Evolutionary conservation across 78 protist species (phyloP).

Genomic region (Pigoraptor vietnamica): DNA sequence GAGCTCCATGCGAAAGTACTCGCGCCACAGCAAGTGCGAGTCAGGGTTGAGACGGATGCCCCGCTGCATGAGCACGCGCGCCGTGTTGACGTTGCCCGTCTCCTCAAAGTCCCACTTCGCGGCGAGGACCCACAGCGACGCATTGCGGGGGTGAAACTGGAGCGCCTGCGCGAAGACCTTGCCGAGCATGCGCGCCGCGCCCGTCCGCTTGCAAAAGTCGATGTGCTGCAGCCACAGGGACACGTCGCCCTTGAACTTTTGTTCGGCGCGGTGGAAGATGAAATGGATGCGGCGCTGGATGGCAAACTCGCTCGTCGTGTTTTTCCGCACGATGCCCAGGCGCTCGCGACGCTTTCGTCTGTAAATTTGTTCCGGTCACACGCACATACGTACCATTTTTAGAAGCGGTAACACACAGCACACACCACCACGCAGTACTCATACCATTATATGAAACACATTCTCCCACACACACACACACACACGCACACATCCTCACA

Average conservation of each 20-base stretch:
- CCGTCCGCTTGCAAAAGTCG: background rate
- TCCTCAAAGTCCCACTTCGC: conserved; percentile 39
- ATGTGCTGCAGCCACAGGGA: conserved; percentile 40
- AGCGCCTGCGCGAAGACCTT: conserved; percentile 15
- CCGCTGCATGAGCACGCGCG: conserved; percentile 42
- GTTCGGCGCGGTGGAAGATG: conserved; percentile 27
- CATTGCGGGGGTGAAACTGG: conserved; percentile 12
- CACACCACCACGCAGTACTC: no score
- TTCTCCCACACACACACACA: background rate
- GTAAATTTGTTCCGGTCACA: no score
- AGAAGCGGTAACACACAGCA: no score
- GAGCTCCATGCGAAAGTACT: background rate
- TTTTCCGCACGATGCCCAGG: conserved; percentile 1
- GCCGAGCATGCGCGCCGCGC: conserved; percentile 3
- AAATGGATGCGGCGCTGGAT: conserved; percentile 29
- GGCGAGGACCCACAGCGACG: conserved; percentile 43
- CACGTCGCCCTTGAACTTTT: conserved; percentile 22
- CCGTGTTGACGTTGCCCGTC: conserved; percentile 9
- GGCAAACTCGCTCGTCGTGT: background rate
- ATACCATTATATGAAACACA: background rate
- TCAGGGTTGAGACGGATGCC: conserved; percentile 8
- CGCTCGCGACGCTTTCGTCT: background rate
- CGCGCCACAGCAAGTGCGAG: background rate
- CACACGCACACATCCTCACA: background rate
- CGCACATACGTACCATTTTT: no score